Base-by-base conservation (phyloP, 495 filamentous ascomycete species). In the Trichoderma asperelloides region DNA sequence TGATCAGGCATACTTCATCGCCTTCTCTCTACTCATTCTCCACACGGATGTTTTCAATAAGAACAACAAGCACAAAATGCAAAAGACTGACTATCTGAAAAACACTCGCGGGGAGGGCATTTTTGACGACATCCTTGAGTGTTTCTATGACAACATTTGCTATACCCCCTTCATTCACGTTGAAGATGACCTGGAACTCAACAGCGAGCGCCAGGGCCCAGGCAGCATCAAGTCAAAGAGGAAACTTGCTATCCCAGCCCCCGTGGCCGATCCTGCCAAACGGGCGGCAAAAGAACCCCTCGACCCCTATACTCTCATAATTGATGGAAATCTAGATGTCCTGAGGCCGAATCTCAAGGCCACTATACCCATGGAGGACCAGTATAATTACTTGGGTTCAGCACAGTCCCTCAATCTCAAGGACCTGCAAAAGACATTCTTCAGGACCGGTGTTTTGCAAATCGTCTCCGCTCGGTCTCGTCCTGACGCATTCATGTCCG, bases 51-150 rank as follows among this genome's bases (percentile, higher is more conserved):
- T 96, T 13, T 97, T 97, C 86, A 99, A 99, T 81, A 96, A 94
- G 76, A 98, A 97, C 81, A 98, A 98, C 76, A 98, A 97, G 78
- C 86, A 93, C 72, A 99, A 98, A 77, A 99, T 99, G 95, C 93
- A 96, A 74, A 96, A 96, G 71, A 82, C 82, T 0, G 95, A 98
- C 68, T 99, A 99, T 75, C 84, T 97, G 65, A 98, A 96, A 76
- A 98, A 97, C 74, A 95, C 92, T 16, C 85, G 87, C 11, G 90
- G 89, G 1, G 92, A 97, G 74, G 92, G 92, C 16, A 89, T 98
- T 27, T 89, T 90, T 33, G 92, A 95, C 66, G 95, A 97, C 65
- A 91, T 98, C 33, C 81, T 97, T 7, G 92, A 90, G 73, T 97
- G 93, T 74, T 95, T 98, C 73, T 99, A 98, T 76, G 95, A 97